Evolutionary conservation across 1,139 yeast species (phyloP).

Genomic region (Suhomyces ambrosiae): DNA sequence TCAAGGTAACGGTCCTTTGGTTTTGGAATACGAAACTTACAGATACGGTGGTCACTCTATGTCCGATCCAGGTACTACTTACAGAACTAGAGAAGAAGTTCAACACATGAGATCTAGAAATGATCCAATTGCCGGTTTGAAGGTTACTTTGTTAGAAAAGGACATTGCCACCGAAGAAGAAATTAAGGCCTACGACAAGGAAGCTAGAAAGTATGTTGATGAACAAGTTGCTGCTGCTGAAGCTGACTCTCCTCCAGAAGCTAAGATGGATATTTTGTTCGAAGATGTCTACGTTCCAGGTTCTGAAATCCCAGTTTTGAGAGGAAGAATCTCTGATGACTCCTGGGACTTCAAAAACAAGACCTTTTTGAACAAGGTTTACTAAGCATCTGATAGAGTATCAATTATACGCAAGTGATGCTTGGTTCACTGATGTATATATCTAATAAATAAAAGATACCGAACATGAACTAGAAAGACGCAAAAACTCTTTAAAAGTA

Average conservation of each 20-base stretch:
- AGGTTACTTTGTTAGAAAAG: conserved; percentile 79
- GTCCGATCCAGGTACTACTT: conserved; percentile 99
- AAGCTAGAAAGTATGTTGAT: conserved; percentile 92
- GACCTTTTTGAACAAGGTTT: conserved; percentile 61
- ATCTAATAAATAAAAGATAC: conserved; percentile 1
- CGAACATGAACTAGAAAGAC: no score
- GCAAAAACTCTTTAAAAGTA: no score
- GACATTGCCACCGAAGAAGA: conserved; percentile 91
- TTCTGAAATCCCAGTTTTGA: conserved; percentile 84
- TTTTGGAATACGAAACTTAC: conserved; percentile 95
- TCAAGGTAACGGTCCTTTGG: conserved; percentile 93
- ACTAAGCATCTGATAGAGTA: conserved; percentile 26
- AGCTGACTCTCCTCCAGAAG: conserved; percentile 92
- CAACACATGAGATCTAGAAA: conserved; percentile 98
- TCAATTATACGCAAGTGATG: background rate
- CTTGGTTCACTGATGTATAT: conserved; percentile 1
- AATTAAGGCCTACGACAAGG: conserved; percentile 90
- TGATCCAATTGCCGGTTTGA: conserved; percentile 96
- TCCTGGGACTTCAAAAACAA: conserved; percentile 82
- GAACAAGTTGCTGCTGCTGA: conserved; percentile 94
- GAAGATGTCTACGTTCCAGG: conserved; percentile 98
- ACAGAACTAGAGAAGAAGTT: conserved; percentile 99
- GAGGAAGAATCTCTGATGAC: conserved; percentile 97
- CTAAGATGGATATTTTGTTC: conserved; percentile 89
- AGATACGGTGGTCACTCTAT: conserved; percentile 99